phyloP scores from a whole-genome alignment of 164 flowering plant genomes.

The Vitis amurensis region DNA sequence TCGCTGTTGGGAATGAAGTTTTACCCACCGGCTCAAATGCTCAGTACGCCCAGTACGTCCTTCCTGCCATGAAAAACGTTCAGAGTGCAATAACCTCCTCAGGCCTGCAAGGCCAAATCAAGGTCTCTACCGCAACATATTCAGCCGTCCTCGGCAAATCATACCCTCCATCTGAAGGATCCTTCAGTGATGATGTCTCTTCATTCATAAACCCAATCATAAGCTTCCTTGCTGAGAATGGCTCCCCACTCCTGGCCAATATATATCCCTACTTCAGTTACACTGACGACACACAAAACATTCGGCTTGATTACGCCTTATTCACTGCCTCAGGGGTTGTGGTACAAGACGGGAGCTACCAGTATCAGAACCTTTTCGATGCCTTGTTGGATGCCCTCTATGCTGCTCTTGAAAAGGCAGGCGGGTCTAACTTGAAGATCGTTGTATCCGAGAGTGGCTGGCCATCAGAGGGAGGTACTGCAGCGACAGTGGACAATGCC shows the following conservation, averaged over 20 bases:
- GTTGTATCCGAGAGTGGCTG: conserved; percentile 40
- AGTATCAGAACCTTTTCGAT: conserved; percentile 28
- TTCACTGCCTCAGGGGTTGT: conserved; percentile 1
- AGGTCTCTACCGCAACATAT: conserved; percentile 24
- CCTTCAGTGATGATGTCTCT: too few relatives aligned
- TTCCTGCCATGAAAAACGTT: conserved; percentile 34
- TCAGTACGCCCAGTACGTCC: conserved; percentile 8
- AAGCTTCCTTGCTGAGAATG: too few relatives aligned
- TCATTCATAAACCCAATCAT: too few relatives aligned
- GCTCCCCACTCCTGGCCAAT: too few relatives aligned
- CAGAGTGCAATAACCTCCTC: conserved; percentile 14
- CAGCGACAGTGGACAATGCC: conserved; percentile 20
- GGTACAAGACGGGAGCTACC: conserved; percentile 4
- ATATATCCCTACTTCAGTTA: too few relatives aligned
- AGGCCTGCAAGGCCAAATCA: conserved; percentile 15
- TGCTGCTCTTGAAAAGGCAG: conserved; percentile 25
- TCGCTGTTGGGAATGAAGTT: conserved; percentile 35
- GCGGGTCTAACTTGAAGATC: conserved; percentile 12
- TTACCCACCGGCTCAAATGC: too few relatives aligned
- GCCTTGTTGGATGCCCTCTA: conserved; percentile 30
- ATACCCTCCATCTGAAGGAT: conserved; percentile 30
- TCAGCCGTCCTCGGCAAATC: conserved; percentile 4
- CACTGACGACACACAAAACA: too few relatives aligned
- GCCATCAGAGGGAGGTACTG: conserved; percentile 20
- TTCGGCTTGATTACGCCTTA: conserved; percentile 16